Base-by-base conservation (phyloP, 305 asterid genomes). In the Rubia tinctorum region DNA sequence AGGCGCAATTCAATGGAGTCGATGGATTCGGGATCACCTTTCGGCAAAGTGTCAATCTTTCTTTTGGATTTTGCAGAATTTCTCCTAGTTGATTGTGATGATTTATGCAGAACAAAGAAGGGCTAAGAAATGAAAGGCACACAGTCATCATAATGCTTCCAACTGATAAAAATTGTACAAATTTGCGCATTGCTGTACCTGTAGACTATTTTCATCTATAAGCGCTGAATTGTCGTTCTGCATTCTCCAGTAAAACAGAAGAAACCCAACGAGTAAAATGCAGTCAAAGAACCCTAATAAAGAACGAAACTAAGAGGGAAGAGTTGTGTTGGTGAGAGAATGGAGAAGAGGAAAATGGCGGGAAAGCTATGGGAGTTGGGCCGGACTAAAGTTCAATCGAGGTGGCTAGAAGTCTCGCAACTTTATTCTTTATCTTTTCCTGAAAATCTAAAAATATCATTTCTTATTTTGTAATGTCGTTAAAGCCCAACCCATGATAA, bases 31-130 rank as follows among this genome's bases (percentile, higher is more conserved):
- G 72, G 45, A 43, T 73, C 58, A 39, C 43, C 27, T 79, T 80
- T 72, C 13, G 85, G 81, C 15, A 86, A 87, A 22, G 83, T 76
- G 55, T 91, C 88, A 77, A 82, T 88, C 72, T 75, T 84, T 73
- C 94, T 82, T 23, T 88, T 75, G 34, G 84, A 15, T 85, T 84
- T 90, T 17, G 83, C 79, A 14, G 87, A 73, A 23, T 88, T 67
- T 56, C 89, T 87, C 2, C 82, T 78, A 55, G 82, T 58, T 61
- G 82, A 77, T 61, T 72, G 76, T 58, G 93, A 73, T 20, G 93
- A 92, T 76, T 82, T 89, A 80, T 89, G 98, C 65, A 90, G 95
- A 77, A 95, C 80, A 76, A 86, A 95, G 85, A 87, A 91, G 27
- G 99, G 92, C 98, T 95, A 81, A 56, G 8, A 13, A 14, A 42